Percentiles rank a stretch among this genome's conserved stretches.
phyloP scores from a whole-genome alignment of 2,329 filamentous ascomycete species.

The Zymoseptoria brevis region DNA sequence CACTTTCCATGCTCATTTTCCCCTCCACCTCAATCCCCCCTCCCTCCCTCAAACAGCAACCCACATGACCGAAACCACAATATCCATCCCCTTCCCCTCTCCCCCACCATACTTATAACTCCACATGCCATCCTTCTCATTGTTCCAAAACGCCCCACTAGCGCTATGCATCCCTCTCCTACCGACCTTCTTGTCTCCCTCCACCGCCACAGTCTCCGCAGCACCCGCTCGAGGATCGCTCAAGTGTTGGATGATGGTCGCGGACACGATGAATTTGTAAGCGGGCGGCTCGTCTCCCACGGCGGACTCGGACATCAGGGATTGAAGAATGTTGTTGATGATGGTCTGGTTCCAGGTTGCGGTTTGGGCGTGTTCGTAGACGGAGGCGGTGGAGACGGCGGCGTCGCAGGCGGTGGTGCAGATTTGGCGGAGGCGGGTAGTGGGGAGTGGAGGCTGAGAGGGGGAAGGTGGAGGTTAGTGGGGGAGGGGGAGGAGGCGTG shows the following conservation, averaged over 20 bases:
- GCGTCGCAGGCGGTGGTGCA: slow-evolving; percentile 76
- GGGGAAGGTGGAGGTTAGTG: neutral
- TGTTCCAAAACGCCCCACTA: slow-evolving; percentile 81
- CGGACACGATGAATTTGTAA: slow-evolving; percentile 96
- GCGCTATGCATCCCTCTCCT: slow-evolving; percentile 86
- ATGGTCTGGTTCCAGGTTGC: slow-evolving; percentile 85
- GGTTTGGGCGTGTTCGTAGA: slow-evolving; percentile 81
- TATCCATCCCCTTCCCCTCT: slow-evolving; percentile 45
- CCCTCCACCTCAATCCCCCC: neutral
- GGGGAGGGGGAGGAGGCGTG: neutral
- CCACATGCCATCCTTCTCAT: slow-evolving; percentile 85
- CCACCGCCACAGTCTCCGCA: slow-evolving; percentile 1
- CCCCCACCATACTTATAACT: slow-evolving; percentile 70
- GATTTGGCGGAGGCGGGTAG: slow-evolving; percentile 74
- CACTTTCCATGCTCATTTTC: neutral
- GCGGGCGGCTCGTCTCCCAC: slow-evolving; percentile 44
- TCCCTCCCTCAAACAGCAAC: slow-evolving; percentile 47
- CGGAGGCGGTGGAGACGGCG: slow-evolving; percentile 64
- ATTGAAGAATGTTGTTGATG: slow-evolving; percentile 73
- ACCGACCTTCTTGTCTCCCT: slow-evolving; percentile 60
- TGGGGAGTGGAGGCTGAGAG: slow-evolving; percentile 59
- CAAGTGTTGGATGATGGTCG: slow-evolving; percentile 94
- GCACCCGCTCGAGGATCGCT: slow-evolving; percentile 52
- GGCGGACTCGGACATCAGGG: slow-evolving; percentile 60
- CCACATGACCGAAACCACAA: slow-evolving; percentile 58